Evolutionary conservation across 2,329 filamentous ascomycete species (phyloP).

Genomic region (Orbilia ellipsospora): DNA sequence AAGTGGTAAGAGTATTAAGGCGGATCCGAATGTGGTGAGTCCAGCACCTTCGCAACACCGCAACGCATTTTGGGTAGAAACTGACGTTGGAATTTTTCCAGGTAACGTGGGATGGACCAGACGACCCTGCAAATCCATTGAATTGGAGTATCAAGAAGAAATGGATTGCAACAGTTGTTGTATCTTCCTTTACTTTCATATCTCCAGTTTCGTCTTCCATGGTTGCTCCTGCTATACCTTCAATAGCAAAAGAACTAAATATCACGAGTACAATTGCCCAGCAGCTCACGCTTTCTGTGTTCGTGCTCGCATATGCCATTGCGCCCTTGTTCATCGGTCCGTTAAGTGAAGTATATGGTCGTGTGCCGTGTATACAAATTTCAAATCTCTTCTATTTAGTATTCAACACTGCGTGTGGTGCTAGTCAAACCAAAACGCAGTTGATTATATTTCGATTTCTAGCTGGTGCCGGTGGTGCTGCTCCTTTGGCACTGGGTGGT

Average conservation of each 20-base stretch:
- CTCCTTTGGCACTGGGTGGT: slow-evolving; percentile 66
- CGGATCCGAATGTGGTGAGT: slow-evolving; percentile 51
- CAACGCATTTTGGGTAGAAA: slow-evolving; percentile 32
- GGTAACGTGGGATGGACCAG: slow-evolving; percentile 55
- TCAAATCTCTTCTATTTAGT: slow-evolving; percentile 69
- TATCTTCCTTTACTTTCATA: slow-evolving; percentile 71
- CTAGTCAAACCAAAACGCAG: slow-evolving; percentile 67
- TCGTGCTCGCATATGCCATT: slow-evolving; percentile 68
- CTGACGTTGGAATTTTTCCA: slow-evolving; percentile 17
- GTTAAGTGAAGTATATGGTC: slow-evolving; percentile 69
- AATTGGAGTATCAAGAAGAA: slow-evolving; percentile 70
- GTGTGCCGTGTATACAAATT: slow-evolving; percentile 68
- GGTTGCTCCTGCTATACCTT: slow-evolving; percentile 66
- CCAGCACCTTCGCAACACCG: slow-evolving; percentile 3
- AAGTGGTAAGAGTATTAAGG: slow-evolving; percentile 37
- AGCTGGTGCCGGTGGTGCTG: slow-evolving; percentile 70
- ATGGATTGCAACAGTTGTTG: slow-evolving; percentile 69
- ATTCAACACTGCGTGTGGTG: slow-evolving; percentile 72
- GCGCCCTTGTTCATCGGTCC: slow-evolving; percentile 68
- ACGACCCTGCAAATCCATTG: slow-evolving; percentile 67
- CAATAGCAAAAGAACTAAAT: slow-evolving; percentile 68
- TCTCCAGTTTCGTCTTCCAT: slow-evolving; percentile 74
- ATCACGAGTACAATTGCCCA: slow-evolving; percentile 65
- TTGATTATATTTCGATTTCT: slow-evolving; percentile 71
- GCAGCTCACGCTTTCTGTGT: slow-evolving; percentile 68